Percentiles rank a stretch among this genome's conserved stretches.
phyloP scores from a whole-genome alignment of 2,329 filamentous ascomycete genomes.

The Fusarium sp. region DNA sequence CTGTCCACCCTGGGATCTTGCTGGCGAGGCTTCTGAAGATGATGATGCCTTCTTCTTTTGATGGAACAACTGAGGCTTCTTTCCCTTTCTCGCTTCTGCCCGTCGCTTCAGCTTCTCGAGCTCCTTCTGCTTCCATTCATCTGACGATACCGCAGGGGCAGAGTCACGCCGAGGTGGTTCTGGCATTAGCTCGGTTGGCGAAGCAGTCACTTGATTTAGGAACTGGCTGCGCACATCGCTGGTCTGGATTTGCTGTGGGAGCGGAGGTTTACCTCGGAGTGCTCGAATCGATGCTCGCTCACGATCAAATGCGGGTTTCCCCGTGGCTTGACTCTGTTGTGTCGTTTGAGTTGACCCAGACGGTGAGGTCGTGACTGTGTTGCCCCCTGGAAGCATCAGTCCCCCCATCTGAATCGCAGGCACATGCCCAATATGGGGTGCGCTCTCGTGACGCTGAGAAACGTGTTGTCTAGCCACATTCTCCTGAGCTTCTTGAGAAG shows the following conservation, averaged over 20 bases:
- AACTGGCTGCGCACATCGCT: constrained; percentile 15
- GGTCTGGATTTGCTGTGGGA: not conserved
- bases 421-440: not conserved
- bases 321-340: not conserved
- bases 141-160: not conserved
- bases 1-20: not conserved
- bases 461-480: not conserved
- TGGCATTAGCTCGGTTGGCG: not conserved
- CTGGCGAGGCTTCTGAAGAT: constrained; percentile 3
- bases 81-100: not conserved
- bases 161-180: not conserved
- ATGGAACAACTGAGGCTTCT: constrained; percentile 16
- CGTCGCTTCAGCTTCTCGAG: constrained; percentile 3
- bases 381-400: constrained; percentile 11
- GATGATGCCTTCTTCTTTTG: not conserved
- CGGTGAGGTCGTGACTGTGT: not conserved
- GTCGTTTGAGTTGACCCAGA: not conserved
- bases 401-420: constrained; percentile 9
- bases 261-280: not conserved
- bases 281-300: not conserved
- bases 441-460: not conserved
- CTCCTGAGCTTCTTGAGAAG: constrained; percentile 1
- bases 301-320: not conserved
- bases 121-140: not conserved
- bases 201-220: constrained; percentile 19